phyloP scores from a whole-genome alignment of 164 flowering plant genomes.

The Magnolia changhungtana region DNA sequence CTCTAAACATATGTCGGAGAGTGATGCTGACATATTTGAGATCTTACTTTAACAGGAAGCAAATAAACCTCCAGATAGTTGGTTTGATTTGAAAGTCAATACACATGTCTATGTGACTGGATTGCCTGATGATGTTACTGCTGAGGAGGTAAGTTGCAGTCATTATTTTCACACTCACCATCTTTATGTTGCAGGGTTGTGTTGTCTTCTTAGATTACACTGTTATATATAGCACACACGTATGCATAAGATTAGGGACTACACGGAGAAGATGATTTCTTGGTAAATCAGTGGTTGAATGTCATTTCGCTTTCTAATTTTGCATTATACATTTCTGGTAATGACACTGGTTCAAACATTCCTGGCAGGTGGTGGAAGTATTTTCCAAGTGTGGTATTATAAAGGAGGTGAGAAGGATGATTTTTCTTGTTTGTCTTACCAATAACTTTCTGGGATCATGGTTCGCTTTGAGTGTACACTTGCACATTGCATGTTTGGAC shows the following conservation, averaged over 20 bases:
- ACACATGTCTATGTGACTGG: constrained; percentile 97
- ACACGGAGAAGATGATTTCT: not conserved
- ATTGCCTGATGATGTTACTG: constrained; percentile 92
- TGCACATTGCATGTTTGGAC: too few species aligned
- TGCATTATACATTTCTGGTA: not conserved
- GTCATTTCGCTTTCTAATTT: not conserved
- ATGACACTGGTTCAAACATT: not conserved
- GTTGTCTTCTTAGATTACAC: not conserved
- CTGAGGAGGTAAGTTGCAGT: constrained; percentile 66
- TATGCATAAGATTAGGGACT: not conserved
- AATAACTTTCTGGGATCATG: not conserved
- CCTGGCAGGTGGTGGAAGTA: constrained; percentile 75
- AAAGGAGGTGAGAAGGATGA: constrained; percentile 61
- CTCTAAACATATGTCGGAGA: constrained; percentile 10
- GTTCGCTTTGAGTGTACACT: too few species aligned
- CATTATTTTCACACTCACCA: too few species aligned
- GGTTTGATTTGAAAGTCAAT: constrained; percentile 96
- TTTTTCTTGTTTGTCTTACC: not conserved
- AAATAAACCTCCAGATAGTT: constrained; percentile 92
- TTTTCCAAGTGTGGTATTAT: constrained; percentile 96
- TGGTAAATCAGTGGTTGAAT: not conserved
- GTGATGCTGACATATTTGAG: constrained; percentile 14
- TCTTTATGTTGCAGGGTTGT: not conserved
- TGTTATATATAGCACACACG: not conserved
- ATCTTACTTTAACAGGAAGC: constrained; percentile 66